Base-by-base conservation (phyloP, 805 yeast genomes). In the Kluyveromyces siamensis region DNA sequence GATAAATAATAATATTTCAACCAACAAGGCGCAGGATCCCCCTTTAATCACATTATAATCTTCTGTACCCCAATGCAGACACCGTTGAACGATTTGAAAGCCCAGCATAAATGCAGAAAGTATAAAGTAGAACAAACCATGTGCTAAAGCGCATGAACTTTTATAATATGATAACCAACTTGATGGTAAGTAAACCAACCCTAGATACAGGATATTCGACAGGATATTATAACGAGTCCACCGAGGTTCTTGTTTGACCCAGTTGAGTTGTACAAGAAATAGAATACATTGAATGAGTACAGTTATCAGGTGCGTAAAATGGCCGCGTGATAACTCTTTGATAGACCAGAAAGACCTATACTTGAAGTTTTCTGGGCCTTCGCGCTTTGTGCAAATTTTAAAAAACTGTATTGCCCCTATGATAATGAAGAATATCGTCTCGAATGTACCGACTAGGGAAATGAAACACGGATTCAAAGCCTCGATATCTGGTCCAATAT, bases 381-480 rank as follows among this genome's bases (percentile, higher is more conserved):
- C 55, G 8, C 49, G 40, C 14, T 54, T 57, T n/a, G 37, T 39
- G 10, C 44, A 33, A 18, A 64, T 45, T 19, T 47, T 37, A n/a
- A 41, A 2, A 11, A 64, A 45, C 47, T 64, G 68, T 19, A 55
- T 21, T 18, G 48, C 27, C 8, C 67, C 67, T 11, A 59, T 37
- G 1, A 57, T n/a, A 6, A 49, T 42, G 37, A 63, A 62, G 25
- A 55, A 44, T 4, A 46, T 35, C 2, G 58, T 55, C 11, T 50
- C 47, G 7, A 46, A 37, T 1, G 49, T 38, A 9, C 53, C 55
- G 1, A 57, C 51, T 6, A 56, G 19, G 2, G 68, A 56, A 7
- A 65, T 36, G 47, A 65, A 65, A 44, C 69, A 63, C 14, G 74
- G 72, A 27, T 59, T 55, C 33, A 73, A 50, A 10, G 65, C 63